Conservation (phyloP, 805 yeast genomes). For the Grigorovia jiainica region DNA sequence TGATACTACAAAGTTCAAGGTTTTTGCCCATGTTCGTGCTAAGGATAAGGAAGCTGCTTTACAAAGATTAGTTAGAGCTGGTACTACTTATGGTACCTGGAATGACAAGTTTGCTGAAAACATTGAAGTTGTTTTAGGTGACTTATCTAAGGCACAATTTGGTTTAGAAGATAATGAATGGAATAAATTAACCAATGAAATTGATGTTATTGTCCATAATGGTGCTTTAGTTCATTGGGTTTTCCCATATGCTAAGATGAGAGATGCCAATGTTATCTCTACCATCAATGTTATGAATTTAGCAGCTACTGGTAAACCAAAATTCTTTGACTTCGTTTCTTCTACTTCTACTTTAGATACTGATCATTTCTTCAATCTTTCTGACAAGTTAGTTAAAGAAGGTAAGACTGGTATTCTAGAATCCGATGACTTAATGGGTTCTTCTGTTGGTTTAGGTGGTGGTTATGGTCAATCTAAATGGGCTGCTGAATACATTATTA, state of each 20-base stretch:
- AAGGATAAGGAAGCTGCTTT: slow-evolving; percentile 55
- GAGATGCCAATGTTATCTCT: slow-evolving; percentile 89
- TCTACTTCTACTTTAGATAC: slow-evolving; percentile 91
- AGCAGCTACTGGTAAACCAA: slow-evolving; percentile 62
- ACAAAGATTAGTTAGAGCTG: slow-evolving; percentile 65
- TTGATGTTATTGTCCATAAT: slow-evolving; percentile 86
- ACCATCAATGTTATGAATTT: slow-evolving; percentile 76
- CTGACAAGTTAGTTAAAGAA: slow-evolving; percentile 55
- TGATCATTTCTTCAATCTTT: slow-evolving; percentile 64
- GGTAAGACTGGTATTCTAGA: slow-evolving; percentile 74
- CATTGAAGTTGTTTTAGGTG: slow-evolving; percentile 73
- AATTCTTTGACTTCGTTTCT: slow-evolving; percentile 82
- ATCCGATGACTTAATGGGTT: slow-evolving; percentile 73
- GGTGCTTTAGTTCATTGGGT: slow-evolving; percentile 99
- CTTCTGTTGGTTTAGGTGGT: slow-evolving; percentile 70
- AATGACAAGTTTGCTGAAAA: slow-evolving; percentile 44
- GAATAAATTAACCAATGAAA: slow-evolving; percentile 42
- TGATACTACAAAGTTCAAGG: slow-evolving; percentile 36
- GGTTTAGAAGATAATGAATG: slow-evolving; percentile 56
- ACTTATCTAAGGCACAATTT: slow-evolving; percentile 60
- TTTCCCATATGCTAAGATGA: slow-evolving; percentile 79
- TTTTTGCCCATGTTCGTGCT: slow-evolving; percentile 91
- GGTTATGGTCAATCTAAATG: slow-evolving; percentile 98
- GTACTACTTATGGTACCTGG: slow-evolving; percentile 65
- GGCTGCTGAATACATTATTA: slow-evolving; percentile 86